A percentile compares a stretch with the other conserved stretches of the same genome.
Evolutionary conservation across 2,329 filamentous ascomycete genomes (phyloP).

Genomic region (Helminthosporium solani): DNA sequence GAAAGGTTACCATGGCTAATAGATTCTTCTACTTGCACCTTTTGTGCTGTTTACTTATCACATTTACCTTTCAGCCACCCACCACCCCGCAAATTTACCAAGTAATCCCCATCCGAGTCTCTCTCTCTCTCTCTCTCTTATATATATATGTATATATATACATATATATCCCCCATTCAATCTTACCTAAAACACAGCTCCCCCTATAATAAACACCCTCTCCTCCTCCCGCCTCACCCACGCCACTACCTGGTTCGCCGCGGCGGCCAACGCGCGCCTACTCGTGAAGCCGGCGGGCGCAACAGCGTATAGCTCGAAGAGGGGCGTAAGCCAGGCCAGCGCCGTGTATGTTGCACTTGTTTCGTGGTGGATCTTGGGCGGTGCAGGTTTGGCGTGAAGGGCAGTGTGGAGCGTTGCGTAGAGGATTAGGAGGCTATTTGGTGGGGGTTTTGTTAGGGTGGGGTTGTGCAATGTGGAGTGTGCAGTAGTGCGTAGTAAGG

Average conservation of each 20-base stretch:
- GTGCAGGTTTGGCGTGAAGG: slow-evolving; percentile 80
- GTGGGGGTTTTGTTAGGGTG: neutral
- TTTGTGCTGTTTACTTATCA: too few species aligned
- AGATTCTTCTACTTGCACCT: too few species aligned
- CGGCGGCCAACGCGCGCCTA: slow-evolving; percentile 70
- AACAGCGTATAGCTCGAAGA: slow-evolving; percentile 95
- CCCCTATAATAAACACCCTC: slow-evolving; percentile 92
- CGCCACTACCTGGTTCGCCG: slow-evolving; percentile 83
- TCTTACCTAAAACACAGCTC: slow-evolving; percentile 67
- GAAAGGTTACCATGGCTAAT: too few species aligned
- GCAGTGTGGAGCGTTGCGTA: slow-evolving; percentile 84
- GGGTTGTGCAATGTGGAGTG: neutral
- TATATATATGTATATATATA: too few species aligned
- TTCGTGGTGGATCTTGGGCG: slow-evolving; percentile 84
- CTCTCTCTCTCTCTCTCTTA: neutral
- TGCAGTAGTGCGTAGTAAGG: neutral
- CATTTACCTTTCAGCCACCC: too few species aligned
- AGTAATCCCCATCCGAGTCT: neutral
- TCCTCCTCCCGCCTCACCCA: slow-evolving; percentile 94
- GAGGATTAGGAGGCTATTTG: slow-evolving; percentile 67
- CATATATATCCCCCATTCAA: neutral
- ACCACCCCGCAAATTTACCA: too few species aligned
- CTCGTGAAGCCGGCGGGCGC: slow-evolving; percentile 66
- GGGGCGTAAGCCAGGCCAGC: slow-evolving; percentile 85
- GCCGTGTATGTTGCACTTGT: slow-evolving; percentile 69